Evolutionary conservation across 2,329 filamentous ascomycete species (phyloP).

Genomic region (Colletotrichum scovillei): DNA sequence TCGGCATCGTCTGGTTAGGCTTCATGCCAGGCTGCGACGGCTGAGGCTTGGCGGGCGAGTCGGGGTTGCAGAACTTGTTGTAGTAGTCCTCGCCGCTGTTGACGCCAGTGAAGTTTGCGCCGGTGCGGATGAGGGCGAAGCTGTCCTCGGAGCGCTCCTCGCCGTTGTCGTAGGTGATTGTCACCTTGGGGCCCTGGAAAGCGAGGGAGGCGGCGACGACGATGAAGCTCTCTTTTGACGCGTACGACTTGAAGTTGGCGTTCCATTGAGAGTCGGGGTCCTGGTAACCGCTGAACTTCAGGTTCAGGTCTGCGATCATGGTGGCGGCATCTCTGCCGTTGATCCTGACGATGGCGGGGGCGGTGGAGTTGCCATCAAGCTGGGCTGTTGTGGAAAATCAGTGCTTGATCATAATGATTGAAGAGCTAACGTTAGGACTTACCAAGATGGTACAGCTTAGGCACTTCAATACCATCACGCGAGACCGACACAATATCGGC

Average conservation of each 20-base stretch:
- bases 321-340: slow-evolving; percentile 65
- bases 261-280: slow-evolving; percentile 68
- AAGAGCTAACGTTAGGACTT: slow-evolving; percentile 33
- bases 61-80: slow-evolving; percentile 46
- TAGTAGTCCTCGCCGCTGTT: slow-evolving; percentile 49
- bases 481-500: slow-evolving; percentile 68
- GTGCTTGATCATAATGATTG: slow-evolving; percentile 29
- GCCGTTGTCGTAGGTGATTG: slow-evolving; percentile 48
- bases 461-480: slow-evolving; percentile 66
- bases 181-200: slow-evolving; percentile 44
- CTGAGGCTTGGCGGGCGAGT: slow-evolving; percentile 4
- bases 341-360: slow-evolving; percentile 62
- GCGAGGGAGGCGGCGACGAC: slow-evolving; percentile 41
- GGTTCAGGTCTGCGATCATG: slow-evolving; percentile 59
- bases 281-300: slow-evolving; percentile 59
- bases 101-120: slow-evolving; percentile 45
- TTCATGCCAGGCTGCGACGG: neutral
- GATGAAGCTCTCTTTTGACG: slow-evolving; percentile 37
- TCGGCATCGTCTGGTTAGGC: slow-evolving; percentile 21
- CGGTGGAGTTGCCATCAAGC: slow-evolving; percentile 24
- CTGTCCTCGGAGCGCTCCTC: slow-evolving; percentile 41
- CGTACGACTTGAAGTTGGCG: slow-evolving; percentile 43
- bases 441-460: slow-evolving; percentile 66
- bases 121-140: slow-evolving; percentile 39
- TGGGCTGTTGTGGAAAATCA: slow-evolving; percentile 16